A percentile compares a stretch with the other conserved stretches of the same genome.
Conservation (phyloP, 441 rosid genomes). For the Theobroma grandiflorum region DNA sequence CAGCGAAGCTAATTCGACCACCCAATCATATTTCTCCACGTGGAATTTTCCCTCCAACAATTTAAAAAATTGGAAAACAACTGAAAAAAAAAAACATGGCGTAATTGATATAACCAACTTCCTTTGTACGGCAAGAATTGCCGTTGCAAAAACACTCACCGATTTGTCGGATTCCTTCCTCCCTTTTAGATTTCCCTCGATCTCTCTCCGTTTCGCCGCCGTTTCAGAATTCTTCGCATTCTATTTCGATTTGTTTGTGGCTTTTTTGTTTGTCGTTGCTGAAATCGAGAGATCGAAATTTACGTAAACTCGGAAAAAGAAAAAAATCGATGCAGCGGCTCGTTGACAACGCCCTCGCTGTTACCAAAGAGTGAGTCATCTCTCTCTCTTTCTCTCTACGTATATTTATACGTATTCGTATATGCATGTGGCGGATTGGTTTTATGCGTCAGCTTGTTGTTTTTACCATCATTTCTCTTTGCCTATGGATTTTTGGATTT, state of each 20-base stretch:
- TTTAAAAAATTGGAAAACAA: not conserved
- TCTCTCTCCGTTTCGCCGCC: conserved; percentile 30
- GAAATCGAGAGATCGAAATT: conserved; percentile 11
- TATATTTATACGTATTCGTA: not conserved
- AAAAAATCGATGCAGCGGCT: conserved; percentile 63
- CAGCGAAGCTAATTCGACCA: not conserved
- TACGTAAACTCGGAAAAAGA: not conserved
- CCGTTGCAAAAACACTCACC: conserved; percentile 28
- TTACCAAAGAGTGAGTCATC: conserved; percentile 80
- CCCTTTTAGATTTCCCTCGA: conserved; percentile 9
- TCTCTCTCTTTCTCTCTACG: conserved; percentile 23
- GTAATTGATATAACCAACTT: conserved; percentile 20
- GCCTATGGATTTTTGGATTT: not conserved
- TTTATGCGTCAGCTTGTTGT: not conserved
- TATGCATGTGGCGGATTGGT: not conserved
- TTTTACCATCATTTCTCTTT: not conserved
- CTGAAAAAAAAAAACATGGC: too few species aligned
- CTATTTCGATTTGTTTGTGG: not conserved
- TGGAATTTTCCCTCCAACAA: not conserved
- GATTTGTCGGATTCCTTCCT: conserved; percentile 20
- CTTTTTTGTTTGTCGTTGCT: not conserved
- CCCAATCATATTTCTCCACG: not conserved
- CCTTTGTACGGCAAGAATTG: conserved; percentile 45
- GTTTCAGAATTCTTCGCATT: not conserved
- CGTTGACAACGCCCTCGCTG: conserved; percentile 81